Evolutionary conservation across 163 green algal species (phyloP).

Genomic region (Botryococcus braunii): DNA sequence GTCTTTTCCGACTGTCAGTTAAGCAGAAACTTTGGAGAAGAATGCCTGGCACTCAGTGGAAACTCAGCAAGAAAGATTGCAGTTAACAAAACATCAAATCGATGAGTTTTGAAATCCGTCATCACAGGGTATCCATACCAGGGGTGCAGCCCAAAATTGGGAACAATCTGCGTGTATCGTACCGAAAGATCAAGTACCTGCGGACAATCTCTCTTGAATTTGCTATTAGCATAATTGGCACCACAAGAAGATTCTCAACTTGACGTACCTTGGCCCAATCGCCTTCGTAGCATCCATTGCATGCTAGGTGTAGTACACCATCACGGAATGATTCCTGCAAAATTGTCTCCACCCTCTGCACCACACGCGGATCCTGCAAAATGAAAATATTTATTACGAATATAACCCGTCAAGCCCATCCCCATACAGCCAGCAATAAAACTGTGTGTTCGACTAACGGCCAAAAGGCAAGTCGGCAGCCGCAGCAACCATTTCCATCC

Average conservation of each 20-base stretch:
- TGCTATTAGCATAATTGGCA: no score
- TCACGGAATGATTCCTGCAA: not conserved
- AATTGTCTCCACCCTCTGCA: constrained; percentile 2
- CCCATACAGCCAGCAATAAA: no score
- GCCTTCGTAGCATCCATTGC: constrained; percentile 31
- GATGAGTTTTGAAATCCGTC: no score
- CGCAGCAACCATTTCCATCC: not conserved
- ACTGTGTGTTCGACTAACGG: no score
- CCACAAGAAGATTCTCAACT: no score
- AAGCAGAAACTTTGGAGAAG: not conserved
- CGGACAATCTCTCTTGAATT: no score
- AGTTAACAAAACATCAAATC: no score
- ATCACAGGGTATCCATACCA: constrained; percentile 25
- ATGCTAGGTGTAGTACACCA: constrained; percentile 15
- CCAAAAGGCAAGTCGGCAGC: not conserved
- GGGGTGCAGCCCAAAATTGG: constrained; percentile 38
- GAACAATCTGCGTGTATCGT: constrained; percentile 12
- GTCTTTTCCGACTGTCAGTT: no score
- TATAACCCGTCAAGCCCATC: no score
- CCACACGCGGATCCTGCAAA: constrained; percentile 23
- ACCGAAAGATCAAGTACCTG: constrained; percentile 12
- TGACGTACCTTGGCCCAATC: constrained; percentile 29
- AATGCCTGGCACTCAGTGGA: not conserved
- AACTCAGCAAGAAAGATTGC: not conserved
- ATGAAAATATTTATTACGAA: no score